A percentile compares a stretch with the other conserved stretches of the same genome.
Conservation (phyloP, 225 moss, liverwort and hornwort genomes). For the Marchantia polymorpha region DNA sequence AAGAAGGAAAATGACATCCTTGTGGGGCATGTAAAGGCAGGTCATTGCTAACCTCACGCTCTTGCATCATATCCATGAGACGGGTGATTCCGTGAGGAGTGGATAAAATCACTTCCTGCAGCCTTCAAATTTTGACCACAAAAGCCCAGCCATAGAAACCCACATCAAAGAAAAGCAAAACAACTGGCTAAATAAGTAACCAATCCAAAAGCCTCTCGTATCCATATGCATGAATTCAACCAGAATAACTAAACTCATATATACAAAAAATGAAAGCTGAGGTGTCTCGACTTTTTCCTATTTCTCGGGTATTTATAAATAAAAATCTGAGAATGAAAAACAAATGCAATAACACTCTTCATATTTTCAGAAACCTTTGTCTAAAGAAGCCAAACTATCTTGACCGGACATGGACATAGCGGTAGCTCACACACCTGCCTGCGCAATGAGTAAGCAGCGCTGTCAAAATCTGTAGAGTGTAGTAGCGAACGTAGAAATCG, state of each 20-base stretch:
- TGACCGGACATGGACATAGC: neutral
- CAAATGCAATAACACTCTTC: neutral
- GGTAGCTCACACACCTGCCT: constrained; percentile 63
- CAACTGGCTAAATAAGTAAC: constrained; percentile 13
- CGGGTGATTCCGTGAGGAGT: constrained; percentile 95
- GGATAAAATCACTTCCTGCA: constrained; percentile 97
- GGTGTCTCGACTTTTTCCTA: too few relatives aligned
- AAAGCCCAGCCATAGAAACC: constrained; percentile 27
- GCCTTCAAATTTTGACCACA: constrained; percentile 59
- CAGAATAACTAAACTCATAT: neutral
- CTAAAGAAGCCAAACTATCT: neutral
- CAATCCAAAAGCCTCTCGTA: neutral
- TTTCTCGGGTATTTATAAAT: neutral
- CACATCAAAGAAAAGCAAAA: neutral
- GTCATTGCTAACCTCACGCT: constrained; percentile 70
- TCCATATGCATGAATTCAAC: neutral
- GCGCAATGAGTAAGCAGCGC: constrained; percentile 89
- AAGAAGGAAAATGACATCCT: neutral
- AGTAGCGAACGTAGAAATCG: constrained; percentile 96
- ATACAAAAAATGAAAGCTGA: neutral
- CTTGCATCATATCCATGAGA: constrained; percentile 98
- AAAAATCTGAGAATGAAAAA: neutral
- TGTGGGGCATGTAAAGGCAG: neutral
- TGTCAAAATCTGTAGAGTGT: constrained; percentile 87
- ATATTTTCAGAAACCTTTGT: too few relatives aligned